Evolutionary conservation across 1,284 basidiomycete species (phyloP), one percentile per base, ranked within the genome.

Genomic region (Pseudozyma hubeiensis): DNA sequence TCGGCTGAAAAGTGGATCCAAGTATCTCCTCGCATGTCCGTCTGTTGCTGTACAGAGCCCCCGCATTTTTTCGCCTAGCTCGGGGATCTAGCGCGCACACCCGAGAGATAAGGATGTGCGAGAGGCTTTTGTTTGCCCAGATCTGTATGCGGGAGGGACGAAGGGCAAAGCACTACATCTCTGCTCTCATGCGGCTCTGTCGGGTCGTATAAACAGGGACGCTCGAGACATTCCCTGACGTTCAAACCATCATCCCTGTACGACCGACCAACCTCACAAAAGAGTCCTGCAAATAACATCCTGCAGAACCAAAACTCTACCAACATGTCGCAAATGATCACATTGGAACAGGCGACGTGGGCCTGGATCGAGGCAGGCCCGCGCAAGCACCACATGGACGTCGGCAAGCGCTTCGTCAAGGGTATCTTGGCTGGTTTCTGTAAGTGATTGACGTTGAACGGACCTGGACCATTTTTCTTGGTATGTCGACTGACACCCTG

Each of bases 261-360:
- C 8, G 35, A 5, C 35, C 8, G 35, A 24, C 3, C 7, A 44
- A 44, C 6, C n/a, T 19, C 43, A 43, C 50, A 10, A 30, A 43
- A 40, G 34, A 24, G 24, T 13, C 7, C 30, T 43, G 14, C 16
- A 9, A 41, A 14, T 13, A 5, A 43, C 39, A 30, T 11, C 5
- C 16, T 10, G 24, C 24, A 24, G 24, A 24, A 24, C 4, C 24
- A 24, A 24, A 24, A 24, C 17, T 19, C 19, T 17, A 11, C 13
- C 59, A 73, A 13, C 43, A 76, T 70, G 75, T 73, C 75, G 51
- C 64, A 68, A 19, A 78, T 80, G 78, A 24, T 77, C 34, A 57
- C 77, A 7, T 53, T 80, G 44, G 78, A 80, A 52, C 73, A 80
- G 50, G 78, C 76, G 19, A 76, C 73, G 31, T 80, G 77, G 77